These are phyloP conservation scores for Paecilomyces fulvus DNA, from an alignment of 2,329 filamentous ascomycete species.

Conservation along the genomic window DNA sequence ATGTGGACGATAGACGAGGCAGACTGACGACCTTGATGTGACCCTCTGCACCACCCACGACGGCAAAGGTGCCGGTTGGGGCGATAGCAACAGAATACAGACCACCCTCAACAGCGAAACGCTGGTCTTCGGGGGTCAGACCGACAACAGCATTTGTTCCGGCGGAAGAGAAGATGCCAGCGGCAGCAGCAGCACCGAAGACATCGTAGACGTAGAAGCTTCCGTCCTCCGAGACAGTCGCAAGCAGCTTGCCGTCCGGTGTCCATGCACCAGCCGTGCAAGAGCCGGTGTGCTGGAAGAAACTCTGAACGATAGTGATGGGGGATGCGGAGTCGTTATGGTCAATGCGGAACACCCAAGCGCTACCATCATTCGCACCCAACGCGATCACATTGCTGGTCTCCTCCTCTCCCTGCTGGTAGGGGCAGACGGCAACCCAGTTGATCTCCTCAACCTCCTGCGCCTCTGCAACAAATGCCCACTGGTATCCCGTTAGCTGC, in stretches of 20 bases:
- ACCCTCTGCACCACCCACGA: constrained; percentile 80
- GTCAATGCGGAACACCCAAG: constrained; percentile 93
- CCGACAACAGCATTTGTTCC: constrained; percentile 61
- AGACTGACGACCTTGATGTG: constrained; percentile 78
- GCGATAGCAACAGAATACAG: constrained; percentile 81
- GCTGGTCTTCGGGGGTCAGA: constrained; percentile 72
- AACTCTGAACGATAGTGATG: constrained; percentile 78
- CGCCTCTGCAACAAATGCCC: constrained; percentile 64
- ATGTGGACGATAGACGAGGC: constrained; percentile 50
- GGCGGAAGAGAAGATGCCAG: constrained; percentile 48
- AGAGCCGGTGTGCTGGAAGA: constrained; percentile 78
- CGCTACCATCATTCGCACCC: constrained; percentile 80
- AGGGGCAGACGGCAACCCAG: constrained; percentile 76
- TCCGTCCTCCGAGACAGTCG: constrained; percentile 80
- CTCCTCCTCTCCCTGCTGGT: constrained; percentile 33
- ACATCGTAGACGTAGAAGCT: constrained; percentile 90
- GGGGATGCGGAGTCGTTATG: constrained; percentile 51
- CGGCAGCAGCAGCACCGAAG: constrained; percentile 66
- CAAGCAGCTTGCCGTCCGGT: constrained; percentile 74
- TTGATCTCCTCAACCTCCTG: constrained; percentile 94
- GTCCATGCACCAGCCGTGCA: constrained; percentile 92
- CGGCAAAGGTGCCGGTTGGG: constrained; percentile 68
- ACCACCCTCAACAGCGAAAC: constrained; percentile 85
- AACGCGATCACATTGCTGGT: constrained; percentile 78
- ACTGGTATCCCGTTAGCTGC: constrained; percentile 43